These are phyloP conservation scores for Parasarocladium wereldwijsianum DNA, from an alignment of 2,329 filamentous ascomycete species.

Conservation along the genomic window DNA sequence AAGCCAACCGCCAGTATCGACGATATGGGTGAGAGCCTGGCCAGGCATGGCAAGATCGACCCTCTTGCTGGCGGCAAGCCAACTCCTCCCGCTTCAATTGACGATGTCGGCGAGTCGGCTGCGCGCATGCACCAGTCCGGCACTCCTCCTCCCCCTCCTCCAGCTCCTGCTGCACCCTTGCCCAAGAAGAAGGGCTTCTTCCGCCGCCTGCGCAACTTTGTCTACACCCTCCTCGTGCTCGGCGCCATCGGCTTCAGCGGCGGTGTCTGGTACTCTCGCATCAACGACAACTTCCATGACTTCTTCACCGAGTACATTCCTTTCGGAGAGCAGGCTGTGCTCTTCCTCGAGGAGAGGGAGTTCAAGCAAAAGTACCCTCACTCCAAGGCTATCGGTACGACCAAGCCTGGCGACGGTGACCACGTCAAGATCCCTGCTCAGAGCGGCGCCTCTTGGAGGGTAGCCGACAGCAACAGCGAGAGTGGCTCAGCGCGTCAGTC, in stretches of 20 bases:
- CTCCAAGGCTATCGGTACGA: constrained; percentile 28
- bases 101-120: constrained; percentile 10
- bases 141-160: constrained; percentile 18
- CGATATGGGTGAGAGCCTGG: constrained; percentile 8
- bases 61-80: constrained; percentile 6
- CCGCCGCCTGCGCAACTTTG: constrained; percentile 60
- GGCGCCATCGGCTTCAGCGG: constrained; percentile 69
- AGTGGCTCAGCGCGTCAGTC: constrained; percentile 38
- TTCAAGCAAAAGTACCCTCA: constrained; percentile 71
- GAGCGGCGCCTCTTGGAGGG: constrained; percentile 71
- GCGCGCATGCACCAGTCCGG: constrained; percentile 6
- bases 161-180: constrained; percentile 21
- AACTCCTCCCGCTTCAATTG: constrained; percentile 7
- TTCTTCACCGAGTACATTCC: constrained; percentile 97
- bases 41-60: constrained; percentile 5
- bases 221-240: constrained; percentile 64
- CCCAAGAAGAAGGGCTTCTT: constrained; percentile 49
- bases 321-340: constrained; percentile 83
- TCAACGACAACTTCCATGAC: constrained; percentile 97
- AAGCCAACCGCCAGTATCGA: constrained; percentile 8
- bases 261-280: constrained; percentile 81
- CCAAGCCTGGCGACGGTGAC: constrained; percentile 41
- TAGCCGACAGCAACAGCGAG: constrained; percentile 45
- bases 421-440: constrained; percentile 73
- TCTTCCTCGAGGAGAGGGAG: constrained; percentile 90